These are phyloP conservation scores for Pichia cabralensis DNA, from an alignment of 805 yeast genomes.

Conservation along the genomic window DNA sequence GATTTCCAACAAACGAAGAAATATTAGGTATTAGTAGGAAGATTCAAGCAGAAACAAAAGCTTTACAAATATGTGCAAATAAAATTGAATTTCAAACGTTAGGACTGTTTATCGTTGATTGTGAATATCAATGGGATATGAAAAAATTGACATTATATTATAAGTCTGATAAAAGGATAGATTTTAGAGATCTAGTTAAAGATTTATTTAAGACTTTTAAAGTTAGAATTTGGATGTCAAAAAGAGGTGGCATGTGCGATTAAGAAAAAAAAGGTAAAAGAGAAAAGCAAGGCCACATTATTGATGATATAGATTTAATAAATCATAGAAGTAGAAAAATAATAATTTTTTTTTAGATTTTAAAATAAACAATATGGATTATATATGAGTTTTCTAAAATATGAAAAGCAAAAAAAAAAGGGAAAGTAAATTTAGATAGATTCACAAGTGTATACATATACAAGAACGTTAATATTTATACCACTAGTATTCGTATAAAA, in stretches of 20 bases:
- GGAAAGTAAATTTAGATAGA: no score
- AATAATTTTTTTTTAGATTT: no score
- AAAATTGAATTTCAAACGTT: constrained; percentile 43
- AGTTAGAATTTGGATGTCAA: constrained; percentile 82
- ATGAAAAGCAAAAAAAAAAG: no score
- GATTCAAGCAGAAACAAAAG: constrained; percentile 58
- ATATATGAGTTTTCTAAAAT: no score
- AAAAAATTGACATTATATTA: constrained; percentile 73
- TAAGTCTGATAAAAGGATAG: constrained; percentile 53
- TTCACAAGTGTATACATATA: no score
- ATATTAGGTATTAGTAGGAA: constrained; percentile 48
- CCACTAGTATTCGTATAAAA: no score
- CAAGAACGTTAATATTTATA: no score
- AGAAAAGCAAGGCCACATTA: no score
- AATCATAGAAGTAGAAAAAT: no score
- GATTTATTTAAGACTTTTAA: constrained; percentile 68
- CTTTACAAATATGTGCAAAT: constrained; percentile 49
- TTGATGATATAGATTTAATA: no score
- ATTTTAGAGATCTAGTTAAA: constrained; percentile 66
- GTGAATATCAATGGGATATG: constrained; percentile 81
- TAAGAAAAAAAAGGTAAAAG: background rate
- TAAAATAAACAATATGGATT: no score
- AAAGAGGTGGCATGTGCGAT: constrained; percentile 12
- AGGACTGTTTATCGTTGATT: constrained; percentile 56
- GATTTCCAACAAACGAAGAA: constrained; percentile 55